These are phyloP conservation scores for Alternaria brassicicola DNA, from an alignment of 2,329 filamentous ascomycete species.

Conservation along the genomic window DNA sequence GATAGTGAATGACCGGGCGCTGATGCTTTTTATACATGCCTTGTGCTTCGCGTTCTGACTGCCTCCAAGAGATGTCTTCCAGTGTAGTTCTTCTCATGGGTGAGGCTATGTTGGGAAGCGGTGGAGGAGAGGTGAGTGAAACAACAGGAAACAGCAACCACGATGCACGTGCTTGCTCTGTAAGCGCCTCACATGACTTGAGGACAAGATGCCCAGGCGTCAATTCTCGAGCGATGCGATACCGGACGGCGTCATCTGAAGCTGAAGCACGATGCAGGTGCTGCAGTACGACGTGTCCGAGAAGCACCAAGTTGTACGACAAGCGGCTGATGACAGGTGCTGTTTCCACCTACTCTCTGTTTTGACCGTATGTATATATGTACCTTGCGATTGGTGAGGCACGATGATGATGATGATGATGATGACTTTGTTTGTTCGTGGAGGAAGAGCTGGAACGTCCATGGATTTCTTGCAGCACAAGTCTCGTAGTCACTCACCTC, in stretches of 20 bases:
- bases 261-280: slow-evolving; percentile 11
- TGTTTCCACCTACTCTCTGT: neutral
- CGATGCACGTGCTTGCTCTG: slow-evolving; percentile 1
- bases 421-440: neutral
- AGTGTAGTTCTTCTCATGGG: neutral
- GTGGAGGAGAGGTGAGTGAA: neutral
- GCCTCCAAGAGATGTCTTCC: neutral
- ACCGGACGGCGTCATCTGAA: neutral
- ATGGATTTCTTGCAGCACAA: no score
- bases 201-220: neutral
- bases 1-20: neutral
- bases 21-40: neutral
- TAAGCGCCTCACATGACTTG: neutral
- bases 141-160: neutral
- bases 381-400: neutral
- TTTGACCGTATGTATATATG: neutral
- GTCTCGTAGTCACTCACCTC: slow-evolving; percentile 5
- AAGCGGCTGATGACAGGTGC: slow-evolving; percentile 1
- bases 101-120: neutral
- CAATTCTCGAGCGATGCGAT: neutral
- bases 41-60: neutral
- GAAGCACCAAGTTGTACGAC: slow-evolving; percentile 5
- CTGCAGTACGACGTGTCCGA: slow-evolving; percentile 19
- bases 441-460: slow-evolving; percentile 1
- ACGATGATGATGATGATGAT: neutral